These are phyloP conservation scores for Plasmodiophora brassicae DNA, from an alignment of 208 protist species.

Conservation along the genomic window DNA sequence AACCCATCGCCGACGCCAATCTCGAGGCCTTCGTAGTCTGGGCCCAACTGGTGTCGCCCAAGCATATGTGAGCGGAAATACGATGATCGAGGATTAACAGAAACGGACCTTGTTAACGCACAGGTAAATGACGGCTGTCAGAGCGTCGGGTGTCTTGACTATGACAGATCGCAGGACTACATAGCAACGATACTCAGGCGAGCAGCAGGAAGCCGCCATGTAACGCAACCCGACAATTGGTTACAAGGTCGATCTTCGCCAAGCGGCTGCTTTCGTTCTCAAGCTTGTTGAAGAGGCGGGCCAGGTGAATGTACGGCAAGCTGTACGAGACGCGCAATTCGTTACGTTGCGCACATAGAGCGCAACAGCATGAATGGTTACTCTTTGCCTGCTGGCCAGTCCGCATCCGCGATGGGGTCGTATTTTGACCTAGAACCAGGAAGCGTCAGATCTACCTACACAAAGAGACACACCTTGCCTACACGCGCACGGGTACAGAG, in stretches of 20 bases:
- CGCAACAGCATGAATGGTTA: too few species aligned
- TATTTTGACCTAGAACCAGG: not conserved
- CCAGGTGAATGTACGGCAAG: constrained; percentile 23
- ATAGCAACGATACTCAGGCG: too few species aligned
- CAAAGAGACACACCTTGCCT: too few species aligned
- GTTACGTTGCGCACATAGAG: too few species aligned
- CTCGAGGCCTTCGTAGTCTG: constrained; percentile 38
- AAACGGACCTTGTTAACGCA: constrained; percentile 33
- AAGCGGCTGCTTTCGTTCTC: not conserved
- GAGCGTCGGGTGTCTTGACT: constrained; percentile 27
- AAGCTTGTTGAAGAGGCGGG: constrained; percentile 21
- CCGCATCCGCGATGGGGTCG: not conserved
- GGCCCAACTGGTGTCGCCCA: not conserved
- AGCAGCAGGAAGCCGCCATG: too few species aligned
- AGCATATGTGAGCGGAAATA: too few species aligned
- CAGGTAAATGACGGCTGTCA: constrained; percentile 27
- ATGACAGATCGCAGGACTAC: constrained; percentile 38
- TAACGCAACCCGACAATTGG: too few species aligned
- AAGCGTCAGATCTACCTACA: too few species aligned
- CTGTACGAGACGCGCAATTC: not conserved
- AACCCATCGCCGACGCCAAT: constrained; percentile 19
- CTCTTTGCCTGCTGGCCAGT: not conserved
- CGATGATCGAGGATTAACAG: not conserved
- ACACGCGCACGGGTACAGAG: too few species aligned
- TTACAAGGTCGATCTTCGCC: constrained; percentile 8